Percentiles rank a stretch among this genome's conserved stretches.
Conservation (phyloP, 129 eudicot genomes). For the Helianthus tuberosus region DNA sequence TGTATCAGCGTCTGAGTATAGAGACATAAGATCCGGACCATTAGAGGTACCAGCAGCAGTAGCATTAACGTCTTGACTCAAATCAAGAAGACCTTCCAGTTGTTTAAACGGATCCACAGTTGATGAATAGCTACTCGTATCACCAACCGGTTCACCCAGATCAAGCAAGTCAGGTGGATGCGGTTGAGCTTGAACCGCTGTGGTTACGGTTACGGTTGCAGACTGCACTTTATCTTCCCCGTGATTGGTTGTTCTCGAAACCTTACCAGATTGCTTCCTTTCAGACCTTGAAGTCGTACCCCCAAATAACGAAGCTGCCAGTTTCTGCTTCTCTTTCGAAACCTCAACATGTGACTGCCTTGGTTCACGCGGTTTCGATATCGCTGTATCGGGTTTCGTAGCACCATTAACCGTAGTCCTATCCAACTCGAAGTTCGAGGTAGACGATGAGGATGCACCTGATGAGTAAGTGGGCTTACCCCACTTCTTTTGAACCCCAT, state of each 20-base stretch:
- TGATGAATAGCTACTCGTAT: constrained; percentile 31
- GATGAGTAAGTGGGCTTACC: constrained; percentile 78
- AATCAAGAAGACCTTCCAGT: constrained; percentile 86
- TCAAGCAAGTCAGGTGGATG: constrained; percentile 92
- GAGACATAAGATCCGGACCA: constrained; percentile 63
- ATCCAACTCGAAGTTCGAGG: constrained; percentile 54
- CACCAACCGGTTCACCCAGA: constrained; percentile 65
- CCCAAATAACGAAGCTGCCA: constrained; percentile 92
- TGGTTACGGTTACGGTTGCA: constrained; percentile 13
- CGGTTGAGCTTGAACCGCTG: constrained; percentile 30
- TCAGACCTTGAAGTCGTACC: constrained; percentile 57
- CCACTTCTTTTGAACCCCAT: constrained; percentile 97
- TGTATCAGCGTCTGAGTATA: constrained; percentile 56
- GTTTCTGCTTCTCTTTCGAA: constrained; percentile 79
- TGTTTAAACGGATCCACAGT: constrained; percentile 72
- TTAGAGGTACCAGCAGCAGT: constrained; percentile 30
- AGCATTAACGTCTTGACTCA: constrained; percentile 45
- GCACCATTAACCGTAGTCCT: constrained; percentile 52
- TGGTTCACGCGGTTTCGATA: constrained; percentile 44
- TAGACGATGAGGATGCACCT: constrained; percentile 60
- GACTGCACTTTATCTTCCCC: constrained; percentile 43
- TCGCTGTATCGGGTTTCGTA: constrained; percentile 38
- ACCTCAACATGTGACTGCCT: constrained; percentile 62
- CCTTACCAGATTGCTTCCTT: constrained; percentile 60
- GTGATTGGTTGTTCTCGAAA: constrained; percentile 44